Conservation (phyloP, 345 rosid species). For the Chamaenerion angustifolium region DNA sequence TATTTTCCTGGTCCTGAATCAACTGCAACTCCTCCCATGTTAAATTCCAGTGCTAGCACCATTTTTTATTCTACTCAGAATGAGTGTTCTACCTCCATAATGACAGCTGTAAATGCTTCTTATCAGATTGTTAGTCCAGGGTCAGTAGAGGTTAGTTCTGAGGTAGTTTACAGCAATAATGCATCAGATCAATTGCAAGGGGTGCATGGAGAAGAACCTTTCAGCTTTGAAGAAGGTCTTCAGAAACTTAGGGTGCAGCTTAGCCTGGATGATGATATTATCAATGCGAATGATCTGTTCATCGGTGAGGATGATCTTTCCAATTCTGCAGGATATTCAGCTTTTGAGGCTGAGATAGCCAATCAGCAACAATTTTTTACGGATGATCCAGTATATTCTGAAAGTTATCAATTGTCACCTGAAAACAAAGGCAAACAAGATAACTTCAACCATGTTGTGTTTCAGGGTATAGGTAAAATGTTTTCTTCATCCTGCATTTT, state of each 20-base stretch:
- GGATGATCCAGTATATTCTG: slow-evolving; percentile 10
- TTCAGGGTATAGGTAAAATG: slow-evolving; percentile 44
- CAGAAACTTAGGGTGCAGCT: slow-evolving; percentile 66
- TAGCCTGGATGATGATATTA: slow-evolving; percentile 57
- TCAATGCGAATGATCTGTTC: slow-evolving; percentile 26
- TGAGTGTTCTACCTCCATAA: slow-evolving; percentile 26
- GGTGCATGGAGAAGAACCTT: slow-evolving; percentile 17
- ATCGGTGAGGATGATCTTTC: slow-evolving; percentile 18
- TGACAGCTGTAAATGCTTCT: slow-evolving; percentile 27
- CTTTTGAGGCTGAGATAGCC: slow-evolving; percentile 14
- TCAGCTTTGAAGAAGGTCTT: slow-evolving; percentile 16
- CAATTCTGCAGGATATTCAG: slow-evolving; percentile 21
- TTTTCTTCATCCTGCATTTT: neutral
- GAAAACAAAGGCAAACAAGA: slow-evolving; percentile 15
- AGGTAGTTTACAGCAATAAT: slow-evolving; percentile 14
- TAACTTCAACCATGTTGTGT: slow-evolving; percentile 23
- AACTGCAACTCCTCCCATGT: slow-evolving; percentile 20
- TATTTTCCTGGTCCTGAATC: slow-evolving; percentile 21
- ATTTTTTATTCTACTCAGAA: slow-evolving; percentile 29
- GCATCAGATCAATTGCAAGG: slow-evolving; percentile 7
- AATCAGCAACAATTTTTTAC: slow-evolving; percentile 13
- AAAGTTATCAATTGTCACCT: slow-evolving; percentile 12
- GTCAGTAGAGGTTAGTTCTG: slow-evolving; percentile 53
- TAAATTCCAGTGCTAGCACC: slow-evolving; percentile 31
- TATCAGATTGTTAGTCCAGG: slow-evolving; percentile 40